Evolutionary conservation across 306 rosid genomes (phyloP).

Genomic region (Mimosa pudica): DNA sequence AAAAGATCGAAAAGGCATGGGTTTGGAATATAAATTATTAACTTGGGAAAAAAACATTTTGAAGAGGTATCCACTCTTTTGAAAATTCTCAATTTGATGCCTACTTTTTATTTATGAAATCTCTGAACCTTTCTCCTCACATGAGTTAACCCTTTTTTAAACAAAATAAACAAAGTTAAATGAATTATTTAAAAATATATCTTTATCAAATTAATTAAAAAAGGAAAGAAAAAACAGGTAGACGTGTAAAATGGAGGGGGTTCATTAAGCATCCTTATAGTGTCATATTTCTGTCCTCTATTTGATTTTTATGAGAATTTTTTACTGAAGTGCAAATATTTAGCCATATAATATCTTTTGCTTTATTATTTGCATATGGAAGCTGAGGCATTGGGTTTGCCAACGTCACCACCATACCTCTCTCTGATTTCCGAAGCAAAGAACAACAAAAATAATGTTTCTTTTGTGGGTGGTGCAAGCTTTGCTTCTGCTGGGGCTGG

Average conservation of each 20-base stretch:
- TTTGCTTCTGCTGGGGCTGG: conserved; percentile 94
- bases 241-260: too few relatives aligned
- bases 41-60: background rate
- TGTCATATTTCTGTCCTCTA: background rate
- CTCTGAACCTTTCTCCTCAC: too few relatives aligned
- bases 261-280: background rate
- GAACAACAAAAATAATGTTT: conserved; percentile 24
- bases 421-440: conserved; percentile 45
- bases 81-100: too few relatives aligned
- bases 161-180: too few relatives aligned
- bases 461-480: conserved; percentile 64
- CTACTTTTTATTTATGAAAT: too few relatives aligned
- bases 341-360: background rate
- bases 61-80: too few relatives aligned
- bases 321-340: background rate
- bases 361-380: conserved; percentile 25
- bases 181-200: too few relatives aligned
- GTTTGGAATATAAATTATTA: background rate
- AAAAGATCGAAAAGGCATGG: background rate
- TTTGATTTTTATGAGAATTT: background rate
- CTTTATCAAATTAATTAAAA: too few relatives aligned
- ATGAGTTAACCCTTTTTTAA: too few relatives aligned
- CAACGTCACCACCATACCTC: conserved; percentile 74
- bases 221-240: too few relatives aligned
- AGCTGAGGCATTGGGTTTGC: conserved; percentile 77